Evolutionary conservation across 2,329 filamentous ascomycete genomes (phyloP).

Genomic region (Ilyonectria robusta): DNA sequence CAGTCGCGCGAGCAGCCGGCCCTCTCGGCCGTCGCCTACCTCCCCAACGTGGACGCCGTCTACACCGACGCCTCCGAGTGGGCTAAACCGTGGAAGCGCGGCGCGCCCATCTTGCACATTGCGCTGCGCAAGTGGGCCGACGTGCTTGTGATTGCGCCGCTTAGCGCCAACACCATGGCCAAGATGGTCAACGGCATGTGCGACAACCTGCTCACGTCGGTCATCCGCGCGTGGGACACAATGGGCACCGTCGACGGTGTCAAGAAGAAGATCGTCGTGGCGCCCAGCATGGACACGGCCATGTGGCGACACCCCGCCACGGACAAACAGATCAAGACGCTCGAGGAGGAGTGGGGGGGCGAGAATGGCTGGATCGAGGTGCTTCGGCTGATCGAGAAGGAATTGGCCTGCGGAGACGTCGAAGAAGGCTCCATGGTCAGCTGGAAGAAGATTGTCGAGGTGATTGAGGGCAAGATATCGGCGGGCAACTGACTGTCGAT

Average conservation of each 20-base stretch:
- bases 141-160: constrained; percentile 82
- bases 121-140: constrained; percentile 86
- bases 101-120: constrained; percentile 89
- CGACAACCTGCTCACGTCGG: constrained; percentile 81
- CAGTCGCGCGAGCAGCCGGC: constrained; percentile 84
- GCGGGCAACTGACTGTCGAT: background rate
- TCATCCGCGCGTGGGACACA: constrained; percentile 91
- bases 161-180: constrained; percentile 88
- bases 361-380: constrained; percentile 72
- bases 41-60: constrained; percentile 83
- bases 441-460: constrained; percentile 80
- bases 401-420: constrained; percentile 86
- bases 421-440: constrained; percentile 87
- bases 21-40: constrained; percentile 68
- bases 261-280: constrained; percentile 80
- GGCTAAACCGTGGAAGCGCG: constrained; percentile 81
- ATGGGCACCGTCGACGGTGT: constrained; percentile 69
- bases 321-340: constrained; percentile 75
- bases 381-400: constrained; percentile 80
- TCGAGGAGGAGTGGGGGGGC: constrained; percentile 79
- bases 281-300: constrained; percentile 88
- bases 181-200: constrained; percentile 85
- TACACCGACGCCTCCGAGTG: constrained; percentile 92
- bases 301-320: constrained; percentile 94
- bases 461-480: constrained; percentile 69